These are phyloP conservation scores for Trichophyton rubrum DNA, from an alignment of 2,329 filamentous ascomycete genomes.

Conservation along the genomic window DNA sequence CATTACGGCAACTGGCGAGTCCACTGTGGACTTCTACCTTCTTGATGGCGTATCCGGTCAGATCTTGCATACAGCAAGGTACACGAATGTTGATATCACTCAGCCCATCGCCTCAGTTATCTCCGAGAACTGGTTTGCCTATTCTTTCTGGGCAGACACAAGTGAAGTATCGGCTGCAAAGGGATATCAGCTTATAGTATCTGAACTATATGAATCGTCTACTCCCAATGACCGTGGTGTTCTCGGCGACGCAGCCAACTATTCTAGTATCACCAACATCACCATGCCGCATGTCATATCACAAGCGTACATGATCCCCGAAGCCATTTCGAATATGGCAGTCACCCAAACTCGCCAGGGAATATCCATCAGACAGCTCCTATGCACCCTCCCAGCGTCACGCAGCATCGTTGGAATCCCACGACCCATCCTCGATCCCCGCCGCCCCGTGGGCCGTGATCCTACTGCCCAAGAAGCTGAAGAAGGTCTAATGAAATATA, in stretches of 20 bases:
- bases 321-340: conserved; percentile 64
- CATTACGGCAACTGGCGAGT: conserved; percentile 54
- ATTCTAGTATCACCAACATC: conserved; percentile 58
- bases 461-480: conserved; percentile 65
- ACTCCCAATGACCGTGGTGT: conserved; percentile 73
- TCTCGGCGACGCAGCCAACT: conserved; percentile 56
- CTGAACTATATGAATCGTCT: conserved; percentile 82
- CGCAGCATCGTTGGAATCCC: conserved; percentile 70
- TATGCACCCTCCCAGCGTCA: conserved; percentile 62
- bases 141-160: conserved; percentile 57
- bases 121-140: conserved; percentile 91
- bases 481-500: conserved; percentile 70
- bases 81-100: conserved; percentile 59
- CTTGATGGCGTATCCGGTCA: conserved; percentile 78
- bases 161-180: conserved; percentile 44
- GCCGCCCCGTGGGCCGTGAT: conserved; percentile 74
- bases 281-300: conserved; percentile 62
- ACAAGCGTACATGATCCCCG: conserved; percentile 68
- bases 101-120: conserved; percentile 66
- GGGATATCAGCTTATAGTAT: conserved; percentile 73
- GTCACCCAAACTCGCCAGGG: conserved; percentile 87
- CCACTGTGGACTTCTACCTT: conserved; percentile 59
- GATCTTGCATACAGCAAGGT: conserved; percentile 57
- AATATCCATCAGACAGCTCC: conserved; percentile 69
- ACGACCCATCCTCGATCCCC: conserved; percentile 66